Percentiles rank a stretch among this genome's conserved stretches.
phyloP scores from a whole-genome alignment of 352 stramenopile species.

The Elongisporangium undulatum region DNA sequence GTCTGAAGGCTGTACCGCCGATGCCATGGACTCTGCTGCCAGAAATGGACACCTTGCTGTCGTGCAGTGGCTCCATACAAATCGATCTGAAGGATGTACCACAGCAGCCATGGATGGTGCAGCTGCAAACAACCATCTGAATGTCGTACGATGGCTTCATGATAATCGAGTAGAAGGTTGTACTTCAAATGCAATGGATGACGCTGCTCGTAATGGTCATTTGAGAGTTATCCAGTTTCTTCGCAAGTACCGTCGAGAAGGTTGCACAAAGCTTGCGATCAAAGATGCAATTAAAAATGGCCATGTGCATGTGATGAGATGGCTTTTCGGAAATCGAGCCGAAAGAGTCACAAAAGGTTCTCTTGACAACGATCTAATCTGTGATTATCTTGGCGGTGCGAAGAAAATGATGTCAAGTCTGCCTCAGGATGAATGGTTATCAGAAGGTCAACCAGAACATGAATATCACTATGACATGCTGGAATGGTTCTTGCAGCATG shows the following conservation, averaged over 20 bases:
- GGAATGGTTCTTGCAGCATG: too few relatives aligned
- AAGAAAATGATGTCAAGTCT: too few relatives aligned
- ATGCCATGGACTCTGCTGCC: conserved; percentile 35
- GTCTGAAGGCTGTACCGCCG: conserved; percentile 23
- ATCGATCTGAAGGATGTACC: conserved; percentile 31
- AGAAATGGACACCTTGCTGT: conserved; percentile 22
- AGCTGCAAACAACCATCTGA: conserved; percentile 21
- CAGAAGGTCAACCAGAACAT: too few relatives aligned
- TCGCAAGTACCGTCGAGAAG: conserved; percentile 21
- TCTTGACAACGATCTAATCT: too few relatives aligned
- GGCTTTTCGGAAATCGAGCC: too few relatives aligned
- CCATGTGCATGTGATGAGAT: too few relatives aligned
- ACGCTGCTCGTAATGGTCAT: conserved; percentile 44
- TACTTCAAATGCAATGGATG: conserved; percentile 47
- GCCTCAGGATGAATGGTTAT: too few relatives aligned
- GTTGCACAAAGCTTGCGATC: conserved; percentile 17
- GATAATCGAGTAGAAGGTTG: conserved; percentile 30
- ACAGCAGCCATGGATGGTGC: conserved; percentile 40
- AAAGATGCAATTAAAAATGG: too few relatives aligned
- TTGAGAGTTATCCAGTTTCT: conserved; percentile 38
- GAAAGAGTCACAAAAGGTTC: too few relatives aligned
- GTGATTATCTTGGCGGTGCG: too few relatives aligned
- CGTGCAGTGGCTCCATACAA: conserved; percentile 31
- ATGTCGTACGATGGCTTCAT: conserved; percentile 44
- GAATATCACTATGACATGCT: too few relatives aligned